Percentiles rank a stretch among this genome's conserved stretches.
phyloP scores from a whole-genome alignment of 352 stramenopile species.

The Phytophthora hybrid region DNA sequence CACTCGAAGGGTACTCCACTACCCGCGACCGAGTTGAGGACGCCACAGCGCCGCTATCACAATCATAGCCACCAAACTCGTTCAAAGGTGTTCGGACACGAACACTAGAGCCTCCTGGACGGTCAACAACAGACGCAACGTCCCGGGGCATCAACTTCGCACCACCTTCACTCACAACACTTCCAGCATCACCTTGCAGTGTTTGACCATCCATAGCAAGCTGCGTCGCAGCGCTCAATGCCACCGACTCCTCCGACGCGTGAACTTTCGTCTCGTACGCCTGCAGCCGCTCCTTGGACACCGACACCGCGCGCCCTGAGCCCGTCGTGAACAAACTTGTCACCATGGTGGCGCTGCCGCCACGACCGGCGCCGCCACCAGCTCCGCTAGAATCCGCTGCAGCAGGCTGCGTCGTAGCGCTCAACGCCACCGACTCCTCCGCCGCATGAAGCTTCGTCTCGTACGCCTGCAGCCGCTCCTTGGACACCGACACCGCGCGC shows the following conservation, averaged over 20 bases:
- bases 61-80: not conserved
- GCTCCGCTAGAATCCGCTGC: not conserved
- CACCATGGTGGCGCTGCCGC: constrained; percentile 2
- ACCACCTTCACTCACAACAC: not conserved
- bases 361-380: no score
- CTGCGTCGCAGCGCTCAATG: not conserved
- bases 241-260: constrained; percentile 16
- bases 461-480: constrained; percentile 40
- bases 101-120: no score
- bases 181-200: not conserved
- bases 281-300: constrained; percentile 28
- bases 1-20: not conserved
- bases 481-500: constrained; percentile 42
- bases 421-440: constrained; percentile 4
- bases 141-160: no score
- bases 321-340: constrained; percentile 44
- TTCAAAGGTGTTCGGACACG: not conserved
- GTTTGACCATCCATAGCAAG: not conserved
- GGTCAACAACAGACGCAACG: no score
- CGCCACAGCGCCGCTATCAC: no score
- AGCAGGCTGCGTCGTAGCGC: not conserved
- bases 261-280: constrained; percentile 32
- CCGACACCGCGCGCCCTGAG: constrained; percentile 39
- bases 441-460: constrained; percentile 25
- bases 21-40: not conserved